These are phyloP conservation scores for Filosporella fistucella DNA, from an alignment of 495 filamentous ascomycete species.

Conservation along the genomic window DNA sequence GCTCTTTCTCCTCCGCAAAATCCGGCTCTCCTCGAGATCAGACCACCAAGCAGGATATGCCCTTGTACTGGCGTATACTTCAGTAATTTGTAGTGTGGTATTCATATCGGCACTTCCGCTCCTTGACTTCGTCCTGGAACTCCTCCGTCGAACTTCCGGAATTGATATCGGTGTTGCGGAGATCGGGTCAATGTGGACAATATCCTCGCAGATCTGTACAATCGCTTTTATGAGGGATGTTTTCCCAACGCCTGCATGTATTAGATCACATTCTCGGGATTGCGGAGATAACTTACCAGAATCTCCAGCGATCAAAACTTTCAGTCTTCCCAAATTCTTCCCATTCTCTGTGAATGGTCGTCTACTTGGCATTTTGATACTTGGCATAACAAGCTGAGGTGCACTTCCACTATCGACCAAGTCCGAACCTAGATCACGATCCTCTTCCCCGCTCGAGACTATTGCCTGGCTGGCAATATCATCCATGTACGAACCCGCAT, in stretches of 20 bases:
- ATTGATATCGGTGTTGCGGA: conserved; percentile 33
- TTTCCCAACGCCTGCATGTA: conserved; percentile 61
- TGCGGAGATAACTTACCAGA: conserved; percentile 52
- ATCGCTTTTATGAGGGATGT: conserved; percentile 90
- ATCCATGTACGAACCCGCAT: conserved; percentile 42
- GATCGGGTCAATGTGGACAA: conserved; percentile 90
- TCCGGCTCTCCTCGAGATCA: conserved; percentile 71
- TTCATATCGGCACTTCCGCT: conserved; percentile 20
- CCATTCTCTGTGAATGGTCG: conserved; percentile 88
- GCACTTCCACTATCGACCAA: conserved; percentile 51
- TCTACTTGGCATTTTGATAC: conserved; percentile 89
- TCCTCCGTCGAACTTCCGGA: conserved; percentile 25
- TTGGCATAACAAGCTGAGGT: conserved; percentile 96
- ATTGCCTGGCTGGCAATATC: conserved; percentile 46
- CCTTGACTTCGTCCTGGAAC: conserved; percentile 29
- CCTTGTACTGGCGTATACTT: conserved; percentile 89
- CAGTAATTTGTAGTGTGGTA: conserved; percentile 55
- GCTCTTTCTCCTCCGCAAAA: conserved; percentile 72
- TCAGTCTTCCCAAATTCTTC: conserved; percentile 78
- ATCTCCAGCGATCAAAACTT: conserved; percentile 82
- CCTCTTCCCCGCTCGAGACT: conserved; percentile 41
- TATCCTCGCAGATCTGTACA: conserved; percentile 90
- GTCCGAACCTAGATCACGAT: conserved; percentile 27
- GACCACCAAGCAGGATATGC: conserved; percentile 94
- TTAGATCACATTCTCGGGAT: not conserved